These are phyloP conservation scores for Daldinia childiae DNA, from an alignment of 495 filamentous ascomycete genomes.

Conservation along the genomic window DNA sequence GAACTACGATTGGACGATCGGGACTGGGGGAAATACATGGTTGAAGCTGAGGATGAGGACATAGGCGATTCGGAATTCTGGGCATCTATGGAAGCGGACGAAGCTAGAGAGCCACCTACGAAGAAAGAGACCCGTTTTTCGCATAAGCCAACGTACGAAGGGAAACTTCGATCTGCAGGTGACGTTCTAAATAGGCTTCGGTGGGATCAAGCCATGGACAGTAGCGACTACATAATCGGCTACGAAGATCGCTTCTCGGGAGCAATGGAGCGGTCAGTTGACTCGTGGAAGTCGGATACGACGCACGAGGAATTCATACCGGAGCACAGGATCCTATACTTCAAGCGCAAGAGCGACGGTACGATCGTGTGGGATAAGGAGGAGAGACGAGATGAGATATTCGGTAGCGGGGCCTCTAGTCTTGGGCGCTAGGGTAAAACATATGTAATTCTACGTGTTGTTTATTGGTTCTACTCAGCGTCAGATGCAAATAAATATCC, in stretches of 20 bases:
- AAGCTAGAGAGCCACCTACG: slow-evolving; percentile 6
- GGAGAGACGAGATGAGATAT: slow-evolving; percentile 54
- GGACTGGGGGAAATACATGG: slow-evolving; percentile 59
- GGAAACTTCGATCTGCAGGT: slow-evolving; percentile 55
- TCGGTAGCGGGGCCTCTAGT: slow-evolving; percentile 50
- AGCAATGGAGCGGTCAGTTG: slow-evolving; percentile 67
- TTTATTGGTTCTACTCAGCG: background rate
- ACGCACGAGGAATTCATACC: slow-evolving; percentile 90
- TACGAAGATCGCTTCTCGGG: slow-evolving; percentile 81
- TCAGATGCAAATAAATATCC: background rate
- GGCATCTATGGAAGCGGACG: slow-evolving; percentile 28
- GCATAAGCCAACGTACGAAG: slow-evolving; percentile 27
- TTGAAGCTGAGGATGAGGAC: slow-evolving; percentile 48
- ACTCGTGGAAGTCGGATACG: slow-evolving; percentile 75
- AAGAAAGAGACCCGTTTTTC: slow-evolving; percentile 37
- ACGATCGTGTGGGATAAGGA: slow-evolving; percentile 67
- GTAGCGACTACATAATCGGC: slow-evolving; percentile 72
- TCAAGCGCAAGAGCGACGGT: slow-evolving; percentile 68
- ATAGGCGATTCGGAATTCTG: slow-evolving; percentile 35
- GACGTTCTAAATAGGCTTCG: slow-evolving; percentile 78
- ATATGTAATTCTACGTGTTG: background rate
- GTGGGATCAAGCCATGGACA: slow-evolving; percentile 72
- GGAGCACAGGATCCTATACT: slow-evolving; percentile 79
- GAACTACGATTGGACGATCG: slow-evolving; percentile 54
- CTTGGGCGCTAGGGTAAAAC: background rate